Evolutionary conservation across 176 grass and related monocot species (phyloP).

Genomic region (Bromus sterilis): DNA sequence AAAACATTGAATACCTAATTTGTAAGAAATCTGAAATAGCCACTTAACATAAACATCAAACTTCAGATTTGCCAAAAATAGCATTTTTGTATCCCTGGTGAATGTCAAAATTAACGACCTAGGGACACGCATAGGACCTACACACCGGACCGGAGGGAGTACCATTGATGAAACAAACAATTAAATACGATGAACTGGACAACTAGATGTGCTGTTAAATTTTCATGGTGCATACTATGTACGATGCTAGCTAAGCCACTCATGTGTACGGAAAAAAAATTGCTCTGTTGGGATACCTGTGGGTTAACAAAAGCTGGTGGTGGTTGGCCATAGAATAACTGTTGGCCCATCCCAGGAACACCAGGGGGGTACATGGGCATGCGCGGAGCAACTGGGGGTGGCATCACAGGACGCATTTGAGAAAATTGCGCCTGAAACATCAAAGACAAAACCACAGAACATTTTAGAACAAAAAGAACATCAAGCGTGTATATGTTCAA

Average conservation of each 20-base stretch:
- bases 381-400: constrained; percentile 46
- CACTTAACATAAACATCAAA: neutral
- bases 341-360: constrained; percentile 51
- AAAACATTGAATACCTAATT: neutral
- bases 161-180: neutral
- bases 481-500: neutral
- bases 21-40: neutral
- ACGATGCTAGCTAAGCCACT: neutral
- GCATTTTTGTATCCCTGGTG: neutral
- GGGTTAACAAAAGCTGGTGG: constrained; percentile 59
- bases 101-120: neutral
- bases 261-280: neutral
- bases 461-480: neutral
- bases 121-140: too few relatives aligned
- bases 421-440: constrained; percentile 48
- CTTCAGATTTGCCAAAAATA: neutral
- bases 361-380: constrained; percentile 73
- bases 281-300: constrained; percentile 32
- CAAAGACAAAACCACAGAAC: neutral
- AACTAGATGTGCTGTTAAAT: neutral
- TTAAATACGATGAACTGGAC: neutral
- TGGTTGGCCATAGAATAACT: constrained; percentile 72
- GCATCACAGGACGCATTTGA: constrained; percentile 57
- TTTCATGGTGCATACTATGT: neutral
- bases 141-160: too few relatives aligned